A percentile compares a stretch with the other conserved stretches of the same genome.
Evolutionary conservation across 2,329 filamentous ascomycete species (phyloP).

Genomic region (Calycina herbarum): DNA sequence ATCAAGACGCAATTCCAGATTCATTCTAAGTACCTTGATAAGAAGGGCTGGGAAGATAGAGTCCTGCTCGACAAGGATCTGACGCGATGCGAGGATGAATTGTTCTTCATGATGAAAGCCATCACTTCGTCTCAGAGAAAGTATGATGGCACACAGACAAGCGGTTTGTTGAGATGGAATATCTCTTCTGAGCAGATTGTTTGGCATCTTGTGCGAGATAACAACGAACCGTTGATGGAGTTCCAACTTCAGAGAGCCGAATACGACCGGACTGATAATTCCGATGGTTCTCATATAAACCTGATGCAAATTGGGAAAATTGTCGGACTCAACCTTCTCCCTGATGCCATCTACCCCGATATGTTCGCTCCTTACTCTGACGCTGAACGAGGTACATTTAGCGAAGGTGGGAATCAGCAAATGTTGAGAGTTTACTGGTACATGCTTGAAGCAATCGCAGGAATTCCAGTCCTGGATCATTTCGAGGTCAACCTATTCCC

Average conservation of each 20-base stretch:
- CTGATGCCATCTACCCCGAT: constrained; percentile 89
- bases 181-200: constrained; percentile 94
- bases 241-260: constrained; percentile 88
- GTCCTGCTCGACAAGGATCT: constrained; percentile 87
- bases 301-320: constrained; percentile 85
- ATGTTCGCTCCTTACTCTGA: constrained; percentile 92
- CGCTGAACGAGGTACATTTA: constrained; percentile 53
- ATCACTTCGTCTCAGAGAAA: constrained; percentile 95
- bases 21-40: constrained; percentile 82
- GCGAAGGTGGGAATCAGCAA: constrained; percentile 63
- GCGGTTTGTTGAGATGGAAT: constrained; percentile 84
- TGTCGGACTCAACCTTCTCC: constrained; percentile 84
- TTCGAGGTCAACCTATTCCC: constrained; percentile 95
- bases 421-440: constrained; percentile 97
- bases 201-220: constrained; percentile 91
- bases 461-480: constrained; percentile 94
- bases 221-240: constrained; percentile 84
- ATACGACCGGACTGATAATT: constrained; percentile 95
- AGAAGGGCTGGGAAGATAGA: constrained; percentile 87
- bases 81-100: constrained; percentile 85
- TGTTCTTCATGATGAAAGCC: constrained; percentile 99
- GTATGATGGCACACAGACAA: constrained; percentile 72
- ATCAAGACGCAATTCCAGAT: constrained; percentile 97
- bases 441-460: constrained; percentile 96
- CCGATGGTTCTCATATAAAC: constrained; percentile 95